phyloP scores from a whole-genome alignment of 2,329 filamentous ascomycete species.

The Leptographium procerum region DNA sequence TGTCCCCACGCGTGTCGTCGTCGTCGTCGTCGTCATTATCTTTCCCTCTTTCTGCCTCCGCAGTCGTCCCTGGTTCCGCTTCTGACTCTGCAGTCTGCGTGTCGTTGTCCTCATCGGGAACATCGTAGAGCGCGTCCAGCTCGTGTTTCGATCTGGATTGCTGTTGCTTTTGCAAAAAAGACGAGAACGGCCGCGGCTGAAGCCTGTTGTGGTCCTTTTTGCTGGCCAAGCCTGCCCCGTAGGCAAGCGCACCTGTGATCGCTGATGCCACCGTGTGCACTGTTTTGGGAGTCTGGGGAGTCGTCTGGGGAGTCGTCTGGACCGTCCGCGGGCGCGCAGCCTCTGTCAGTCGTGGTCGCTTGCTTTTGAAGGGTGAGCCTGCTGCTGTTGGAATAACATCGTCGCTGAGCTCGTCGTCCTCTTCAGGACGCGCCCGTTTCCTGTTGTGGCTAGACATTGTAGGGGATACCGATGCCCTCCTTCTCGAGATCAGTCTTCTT shows the following conservation, averaged over 20 bases:
- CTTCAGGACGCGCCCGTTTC: constrained; percentile 8
- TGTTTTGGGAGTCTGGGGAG: constrained; percentile 13
- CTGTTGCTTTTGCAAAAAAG: too few species aligned
- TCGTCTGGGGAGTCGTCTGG: not conserved
- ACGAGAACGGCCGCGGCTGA: not conserved
- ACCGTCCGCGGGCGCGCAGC: not conserved
- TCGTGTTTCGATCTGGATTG: not conserved
- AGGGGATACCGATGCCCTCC: not conserved
- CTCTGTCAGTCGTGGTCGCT: constrained; percentile 11
- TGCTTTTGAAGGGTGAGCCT: constrained; percentile 1
- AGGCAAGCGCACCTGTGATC: constrained; percentile 8
- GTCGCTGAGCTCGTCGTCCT: not conserved
- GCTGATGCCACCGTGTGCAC: constrained; percentile 13
- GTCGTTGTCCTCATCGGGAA: constrained; percentile 15
- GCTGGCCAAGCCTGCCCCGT: constrained; percentile 2
- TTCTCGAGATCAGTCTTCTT: too few species aligned
- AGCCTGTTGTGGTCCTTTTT: not conserved
- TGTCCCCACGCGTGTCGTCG: not conserved
- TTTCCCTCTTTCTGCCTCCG: not conserved
- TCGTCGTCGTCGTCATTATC: not conserved
- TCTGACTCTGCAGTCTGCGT: not conserved
- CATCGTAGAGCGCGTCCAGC: constrained; percentile 12
- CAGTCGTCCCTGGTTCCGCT: not conserved
- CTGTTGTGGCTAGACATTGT: constrained; percentile 7
- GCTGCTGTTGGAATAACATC: not conserved